Evolutionary conservation across 1,139 yeast genomes (phyloP), one percentile per base, ranked within the genome.

Genomic region (Zygotorulaspora mrakii): DNA sequence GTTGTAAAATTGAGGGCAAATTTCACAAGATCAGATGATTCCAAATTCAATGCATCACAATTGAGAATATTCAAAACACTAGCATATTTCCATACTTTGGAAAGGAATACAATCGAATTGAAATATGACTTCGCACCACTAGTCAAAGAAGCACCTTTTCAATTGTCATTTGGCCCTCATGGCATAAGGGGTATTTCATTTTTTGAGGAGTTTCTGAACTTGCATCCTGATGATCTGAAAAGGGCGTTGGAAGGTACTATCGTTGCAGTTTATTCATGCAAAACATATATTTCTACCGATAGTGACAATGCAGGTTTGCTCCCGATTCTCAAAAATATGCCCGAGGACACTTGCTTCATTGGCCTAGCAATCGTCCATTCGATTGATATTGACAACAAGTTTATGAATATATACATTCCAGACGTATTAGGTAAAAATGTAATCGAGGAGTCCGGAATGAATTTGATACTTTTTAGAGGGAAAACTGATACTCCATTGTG

Each of bases 281-380:
- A 46, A 1, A 25, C 31, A 4, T 41, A 36, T 0, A 14, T 16
- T 7, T 8, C 53, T 6, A 37, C 54, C 11, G 31, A 50, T 3
- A 39, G 49, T 3, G 31, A 45, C 11, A 33, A 38, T 1, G 45
- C 46, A 20, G 28, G 25, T 5, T 6, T 9, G 22, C 23, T 33
- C n/a, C 32, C 32, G 4, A 28, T 28, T 10, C 17, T 30, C 17
- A 14, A 33, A 4, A 23, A 23, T 1, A 24, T 49, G 0, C 48
- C 53, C 7, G 10, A 32, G 4, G 31, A 26, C 4, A 12, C 17
- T 10, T 39, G 50, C 14, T 69, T 66, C 49, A 49, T 62, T 16
- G 77, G 80, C 0, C 57, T 79, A 10, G 71, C 71, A 1, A 62
- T 82, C 35, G 63, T 82, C 2, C 91, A 82, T 55, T 81, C 91